Conservation (phyloP, 768 basidiomycete species). For the Termitomyces sp. region DNA sequence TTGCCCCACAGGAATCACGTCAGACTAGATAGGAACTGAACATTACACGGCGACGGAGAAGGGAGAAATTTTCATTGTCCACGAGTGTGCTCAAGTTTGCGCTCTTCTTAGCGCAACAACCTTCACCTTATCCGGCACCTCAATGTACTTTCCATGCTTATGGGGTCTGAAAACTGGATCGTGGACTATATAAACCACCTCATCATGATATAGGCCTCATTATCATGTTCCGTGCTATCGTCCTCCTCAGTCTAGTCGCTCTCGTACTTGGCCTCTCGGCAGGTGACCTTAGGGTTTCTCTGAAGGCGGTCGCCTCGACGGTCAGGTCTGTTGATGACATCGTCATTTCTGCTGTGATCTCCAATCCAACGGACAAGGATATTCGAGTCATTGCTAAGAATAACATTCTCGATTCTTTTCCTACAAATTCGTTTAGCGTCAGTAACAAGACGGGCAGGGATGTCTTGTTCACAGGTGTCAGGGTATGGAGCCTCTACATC, state of each 20-base stretch:
- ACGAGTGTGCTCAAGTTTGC: no score
- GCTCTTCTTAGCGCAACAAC: no score
- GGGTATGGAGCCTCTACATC: neutral
- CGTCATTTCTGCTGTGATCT: neutral
- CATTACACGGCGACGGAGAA: no score
- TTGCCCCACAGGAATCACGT: no score
- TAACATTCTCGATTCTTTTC: neutral
- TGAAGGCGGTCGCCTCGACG: neutral
- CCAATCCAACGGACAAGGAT: neutral
- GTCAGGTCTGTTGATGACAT: neutral
- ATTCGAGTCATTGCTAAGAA: constrained; percentile 1
- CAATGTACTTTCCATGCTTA: no score
- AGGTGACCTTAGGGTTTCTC: neutral
- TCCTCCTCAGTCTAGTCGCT: neutral
- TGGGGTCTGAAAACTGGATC: no score
- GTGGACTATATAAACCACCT: no score
- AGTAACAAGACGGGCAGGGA: neutral
- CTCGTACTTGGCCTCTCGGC: neutral
- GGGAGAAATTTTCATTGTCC: no score
- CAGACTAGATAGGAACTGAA: no score
- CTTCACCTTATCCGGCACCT: no score
- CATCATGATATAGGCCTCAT: no score
- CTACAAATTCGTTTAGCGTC: neutral
- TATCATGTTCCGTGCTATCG: no score
- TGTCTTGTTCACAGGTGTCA: neutral